Conservation (phyloP, 495 filamentous ascomycete species). For the Aeminium ludgeri region DNA sequence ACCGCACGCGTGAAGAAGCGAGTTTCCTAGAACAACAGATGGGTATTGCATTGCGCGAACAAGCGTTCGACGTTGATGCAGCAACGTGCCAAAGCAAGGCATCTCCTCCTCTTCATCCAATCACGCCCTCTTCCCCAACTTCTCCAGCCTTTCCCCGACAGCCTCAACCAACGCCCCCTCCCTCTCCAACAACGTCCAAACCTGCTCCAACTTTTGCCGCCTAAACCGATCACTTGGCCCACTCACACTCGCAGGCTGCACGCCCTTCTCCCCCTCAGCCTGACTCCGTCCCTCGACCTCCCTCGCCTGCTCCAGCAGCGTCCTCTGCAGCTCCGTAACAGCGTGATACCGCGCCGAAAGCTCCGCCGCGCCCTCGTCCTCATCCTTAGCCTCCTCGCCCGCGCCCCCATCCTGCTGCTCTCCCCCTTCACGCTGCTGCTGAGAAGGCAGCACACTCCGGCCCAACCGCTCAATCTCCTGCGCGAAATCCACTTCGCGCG, state of each 20-base stretch:
- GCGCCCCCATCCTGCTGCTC: conserved; percentile 2
- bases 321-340: conserved; percentile 12
- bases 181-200: conserved; percentile 17
- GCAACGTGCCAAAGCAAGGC: too few species aligned
- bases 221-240: conserved; percentile 17
- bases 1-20: too few species aligned
- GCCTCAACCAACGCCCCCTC: conserved; percentile 18
- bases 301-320: conserved; percentile 14
- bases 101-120: too few species aligned
- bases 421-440: background rate
- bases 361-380: conserved; percentile 2
- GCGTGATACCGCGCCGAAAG: conserved; percentile 17
- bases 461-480: conserved; percentile 24
- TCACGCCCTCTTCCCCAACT: too few species aligned
- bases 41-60: too few species aligned
- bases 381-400: conserved; percentile 5
- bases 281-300: conserved; percentile 3
- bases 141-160: conserved; percentile 14
- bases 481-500: conserved; percentile 19
- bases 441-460: conserved; percentile 26
- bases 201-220: conserved; percentile 17
- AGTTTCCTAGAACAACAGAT: too few species aligned
- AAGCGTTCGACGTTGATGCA: too few species aligned
- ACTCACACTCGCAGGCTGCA: conserved; percentile 3
- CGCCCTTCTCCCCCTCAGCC: background rate